phyloP scores from a whole-genome alignment of 2,329 filamentous ascomycete species.

The Alternaria brassicicola region DNA sequence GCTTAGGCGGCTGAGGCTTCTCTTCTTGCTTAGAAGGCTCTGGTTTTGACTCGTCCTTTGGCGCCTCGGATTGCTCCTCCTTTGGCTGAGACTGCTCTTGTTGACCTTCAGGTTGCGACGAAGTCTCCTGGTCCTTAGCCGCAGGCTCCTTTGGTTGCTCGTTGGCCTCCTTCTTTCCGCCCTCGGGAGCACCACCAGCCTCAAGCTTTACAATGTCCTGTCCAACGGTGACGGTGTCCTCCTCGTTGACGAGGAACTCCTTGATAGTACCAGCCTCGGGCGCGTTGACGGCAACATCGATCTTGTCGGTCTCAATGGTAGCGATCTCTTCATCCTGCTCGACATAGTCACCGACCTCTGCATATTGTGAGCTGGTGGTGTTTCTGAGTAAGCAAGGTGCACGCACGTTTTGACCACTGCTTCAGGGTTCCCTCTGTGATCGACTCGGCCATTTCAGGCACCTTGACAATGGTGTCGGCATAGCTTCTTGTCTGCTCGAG shows the following conservation, averaged over 20 bases:
- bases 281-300: conserved; percentile 95
- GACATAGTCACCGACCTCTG: conserved; percentile 87
- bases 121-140: conserved; percentile 62
- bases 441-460: conserved; percentile 97
- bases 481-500: conserved; percentile 46
- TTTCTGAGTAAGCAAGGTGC: neutral
- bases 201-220: conserved; percentile 90
- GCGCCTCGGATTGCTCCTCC: conserved; percentile 26
- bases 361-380: conserved; percentile 11
- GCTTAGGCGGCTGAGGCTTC: conserved; percentile 45
- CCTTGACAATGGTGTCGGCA: conserved; percentile 87
- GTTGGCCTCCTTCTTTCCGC: conserved; percentile 61
- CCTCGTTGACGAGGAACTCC: conserved; percentile 88
- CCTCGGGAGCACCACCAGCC: conserved; percentile 61
- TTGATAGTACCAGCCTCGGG: conserved; percentile 89
- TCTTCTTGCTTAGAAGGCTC: conserved; percentile 49
- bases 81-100: conserved; percentile 53
- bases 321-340: conserved; percentile 97
- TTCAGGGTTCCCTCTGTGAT: conserved; percentile 97
- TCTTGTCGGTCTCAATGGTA: conserved; percentile 99
- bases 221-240: conserved; percentile 93
- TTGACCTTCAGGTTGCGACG: conserved; percentile 59
- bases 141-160: conserved; percentile 67
- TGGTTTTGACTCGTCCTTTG: conserved; percentile 51
- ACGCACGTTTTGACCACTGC: conserved; percentile 81